Conservation (phyloP, 306 rosid species). For the Vigna nakashimae region DNA sequence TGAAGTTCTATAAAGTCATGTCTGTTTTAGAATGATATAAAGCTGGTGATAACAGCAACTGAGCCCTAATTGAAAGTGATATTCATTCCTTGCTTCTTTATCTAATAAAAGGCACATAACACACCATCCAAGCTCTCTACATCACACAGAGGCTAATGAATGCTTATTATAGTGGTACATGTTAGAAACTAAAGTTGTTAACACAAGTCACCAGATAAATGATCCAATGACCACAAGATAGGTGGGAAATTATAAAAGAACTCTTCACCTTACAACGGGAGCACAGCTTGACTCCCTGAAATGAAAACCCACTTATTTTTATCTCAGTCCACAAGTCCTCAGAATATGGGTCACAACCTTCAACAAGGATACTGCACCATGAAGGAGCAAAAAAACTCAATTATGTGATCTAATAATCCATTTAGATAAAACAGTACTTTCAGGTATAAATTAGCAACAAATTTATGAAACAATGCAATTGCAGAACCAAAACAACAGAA, state of each 20-base stretch:
- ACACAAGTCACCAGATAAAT: conserved; percentile 7
- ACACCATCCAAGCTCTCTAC: too few relatives aligned
- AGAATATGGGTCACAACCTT: conserved; percentile 78
- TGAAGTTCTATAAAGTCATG: conserved; percentile 22
- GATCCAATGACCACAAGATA: conserved; percentile 15
- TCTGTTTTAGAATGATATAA: neutral
- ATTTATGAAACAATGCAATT: conserved; percentile 8
- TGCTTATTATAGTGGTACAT: neutral
- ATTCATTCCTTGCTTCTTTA: neutral
- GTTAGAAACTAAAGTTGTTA: conserved; percentile 30
- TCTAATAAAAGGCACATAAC: too few relatives aligned
- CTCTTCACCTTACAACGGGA: conserved; percentile 84
- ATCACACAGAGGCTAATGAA: neutral
- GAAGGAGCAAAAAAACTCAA: conserved; percentile 28
- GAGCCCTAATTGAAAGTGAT: neutral
- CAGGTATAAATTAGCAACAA: conserved; percentile 10
- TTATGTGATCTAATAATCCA: conserved; percentile 17
- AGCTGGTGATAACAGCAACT: neutral
- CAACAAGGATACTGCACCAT: conserved; percentile 71
- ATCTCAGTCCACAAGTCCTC: conserved; percentile 91
- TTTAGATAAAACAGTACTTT: conserved; percentile 18
- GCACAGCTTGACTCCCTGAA: conserved; percentile 84
- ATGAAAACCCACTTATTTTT: conserved; percentile 61
- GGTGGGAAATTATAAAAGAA: conserved; percentile 12
- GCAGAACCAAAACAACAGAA: conserved; percentile 21